Conservation (phyloP, 129 eudicot genomes). For the Flaveria sonorensis region DNA sequence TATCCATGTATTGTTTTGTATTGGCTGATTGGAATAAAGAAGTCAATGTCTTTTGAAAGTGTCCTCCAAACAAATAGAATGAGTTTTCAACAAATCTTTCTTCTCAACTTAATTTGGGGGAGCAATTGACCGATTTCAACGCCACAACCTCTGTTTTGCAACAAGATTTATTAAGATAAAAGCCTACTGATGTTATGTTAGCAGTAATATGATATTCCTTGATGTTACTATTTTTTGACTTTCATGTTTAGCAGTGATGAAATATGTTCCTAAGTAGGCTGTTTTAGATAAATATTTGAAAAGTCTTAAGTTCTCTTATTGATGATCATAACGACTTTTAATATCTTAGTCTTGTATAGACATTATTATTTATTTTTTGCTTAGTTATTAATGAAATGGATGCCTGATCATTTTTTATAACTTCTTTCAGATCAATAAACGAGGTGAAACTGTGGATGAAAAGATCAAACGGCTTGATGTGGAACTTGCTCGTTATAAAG, state of each 20-base stretch:
- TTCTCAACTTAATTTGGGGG: neutral
- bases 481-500: constrained; percentile 75
- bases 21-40: neutral
- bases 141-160: neutral
- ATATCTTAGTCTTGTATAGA: constrained; percentile 7
- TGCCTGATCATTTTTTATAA: constrained; percentile 10
- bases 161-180: neutral
- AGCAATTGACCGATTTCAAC: neutral
- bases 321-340: neutral
- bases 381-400: neutral
- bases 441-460: constrained; percentile 86
- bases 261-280: neutral
- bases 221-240: neutral
- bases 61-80: neutral
- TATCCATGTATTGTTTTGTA: neutral
- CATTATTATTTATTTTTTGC: neutral
- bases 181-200: neutral
- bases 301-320: neutral
- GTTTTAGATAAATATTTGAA: neutral
- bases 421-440: constrained; percentile 63
- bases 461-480: constrained; percentile 86
- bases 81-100: neutral
- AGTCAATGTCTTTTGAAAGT: neutral
- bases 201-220: neutral
- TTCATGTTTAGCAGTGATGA: neutral